Evolutionary conservation across 2,329 filamentous ascomycete genomes (phyloP).

Genomic region (Colletotrichum tamarilloi): DNA sequence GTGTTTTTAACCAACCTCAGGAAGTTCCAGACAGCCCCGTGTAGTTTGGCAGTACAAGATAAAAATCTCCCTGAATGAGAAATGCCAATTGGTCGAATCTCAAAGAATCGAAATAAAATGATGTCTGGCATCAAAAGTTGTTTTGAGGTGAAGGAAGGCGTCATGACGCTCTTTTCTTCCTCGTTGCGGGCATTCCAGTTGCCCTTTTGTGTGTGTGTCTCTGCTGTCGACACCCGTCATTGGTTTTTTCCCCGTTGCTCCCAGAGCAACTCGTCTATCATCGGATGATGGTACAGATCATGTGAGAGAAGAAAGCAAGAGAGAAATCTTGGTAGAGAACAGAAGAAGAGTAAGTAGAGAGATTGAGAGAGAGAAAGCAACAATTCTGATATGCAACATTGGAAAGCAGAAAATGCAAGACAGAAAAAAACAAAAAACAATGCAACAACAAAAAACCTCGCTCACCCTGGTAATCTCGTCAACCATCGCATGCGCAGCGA

Average conservation of each 20-base stretch:
- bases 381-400: neutral
- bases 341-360: constrained; percentile 27
- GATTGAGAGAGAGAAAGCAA: constrained; percentile 23
- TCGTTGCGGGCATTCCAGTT: neutral
- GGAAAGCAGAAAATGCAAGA: neutral
- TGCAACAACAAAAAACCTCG: constrained; percentile 18
- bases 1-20: constrained; percentile 2
- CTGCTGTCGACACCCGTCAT: neutral
- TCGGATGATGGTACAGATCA: constrained; percentile 28
- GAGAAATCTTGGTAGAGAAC: neutral
- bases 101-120: neutral
- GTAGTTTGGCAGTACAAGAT: neutral
- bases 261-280: constrained; percentile 18
- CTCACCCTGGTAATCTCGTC: constrained; percentile 12
- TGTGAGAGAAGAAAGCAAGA: constrained; percentile 22
- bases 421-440: neutral
- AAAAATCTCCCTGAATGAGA: constrained; percentile 11
- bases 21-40: constrained; percentile 11
- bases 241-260: constrained; percentile 20
- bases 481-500: neutral
- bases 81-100: constrained; percentile 16
- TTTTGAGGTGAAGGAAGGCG: neutral
- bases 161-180: neutral
- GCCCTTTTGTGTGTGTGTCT: neutral
- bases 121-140: constrained; percentile 14